These are phyloP conservation scores for Microsporum canis DNA, from an alignment of 2,329 filamentous ascomycete genomes.

Conservation along the genomic window DNA sequence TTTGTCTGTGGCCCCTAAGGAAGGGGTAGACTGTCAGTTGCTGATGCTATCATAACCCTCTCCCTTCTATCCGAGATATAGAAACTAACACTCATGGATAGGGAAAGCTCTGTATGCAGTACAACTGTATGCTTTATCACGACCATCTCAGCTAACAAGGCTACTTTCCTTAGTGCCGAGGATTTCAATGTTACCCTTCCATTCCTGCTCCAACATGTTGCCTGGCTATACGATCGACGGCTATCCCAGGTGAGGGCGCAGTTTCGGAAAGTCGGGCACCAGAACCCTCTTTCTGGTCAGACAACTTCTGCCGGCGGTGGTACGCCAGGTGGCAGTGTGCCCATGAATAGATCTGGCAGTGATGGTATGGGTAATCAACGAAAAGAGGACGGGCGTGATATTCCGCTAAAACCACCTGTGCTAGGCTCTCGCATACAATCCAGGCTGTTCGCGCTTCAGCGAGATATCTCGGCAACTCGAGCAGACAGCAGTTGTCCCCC, in stretches of 20 bases:
- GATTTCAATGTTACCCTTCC: conserved; percentile 74
- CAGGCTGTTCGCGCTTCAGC: conserved; percentile 20
- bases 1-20: conserved; percentile 68
- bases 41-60: background rate
- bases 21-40: conserved; percentile 66
- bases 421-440: conserved; percentile 30
- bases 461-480: background rate
- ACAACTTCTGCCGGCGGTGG: conserved; percentile 32
- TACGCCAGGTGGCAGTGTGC: conserved; percentile 25
- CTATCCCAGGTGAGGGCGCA: conserved; percentile 81
- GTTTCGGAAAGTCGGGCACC: conserved; percentile 54
- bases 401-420: background rate
- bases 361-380: conserved; percentile 19
- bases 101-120: conserved; percentile 60
- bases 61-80: conserved; percentile 1
- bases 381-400: background rate
- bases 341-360: conserved; percentile 24
- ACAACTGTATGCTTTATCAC: background rate
- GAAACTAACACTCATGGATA: conserved; percentile 28
- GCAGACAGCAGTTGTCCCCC: background rate
- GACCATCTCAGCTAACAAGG: background rate
- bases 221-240: conserved; percentile 86
- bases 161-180: conserved; percentile 43
- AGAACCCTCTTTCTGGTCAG: conserved; percentile 29
- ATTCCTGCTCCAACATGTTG: conserved; percentile 85